Evolutionary conservation across 78 protist genomes (phyloP).

Genomic region (Guillardia theta): DNA sequence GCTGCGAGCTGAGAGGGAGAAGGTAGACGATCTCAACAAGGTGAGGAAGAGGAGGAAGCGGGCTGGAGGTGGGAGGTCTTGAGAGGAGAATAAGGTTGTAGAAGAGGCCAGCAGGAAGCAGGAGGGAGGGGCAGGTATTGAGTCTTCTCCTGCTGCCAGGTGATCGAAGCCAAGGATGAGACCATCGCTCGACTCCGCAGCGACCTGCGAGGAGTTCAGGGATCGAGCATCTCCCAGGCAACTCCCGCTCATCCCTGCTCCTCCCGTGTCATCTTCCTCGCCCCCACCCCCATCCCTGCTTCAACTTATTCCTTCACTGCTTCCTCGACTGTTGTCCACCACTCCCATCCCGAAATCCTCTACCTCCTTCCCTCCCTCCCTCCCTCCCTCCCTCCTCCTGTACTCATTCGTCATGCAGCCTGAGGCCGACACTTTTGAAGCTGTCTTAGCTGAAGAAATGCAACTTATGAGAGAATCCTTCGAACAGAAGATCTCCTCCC

Average conservation of each 20-base stretch:
- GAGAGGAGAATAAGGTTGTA: not conserved
- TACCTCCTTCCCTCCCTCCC: too few relatives aligned
- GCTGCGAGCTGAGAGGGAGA: not conserved
- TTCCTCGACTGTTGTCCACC: too few relatives aligned
- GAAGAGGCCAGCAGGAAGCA: not conserved
- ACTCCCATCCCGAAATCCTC: too few relatives aligned
- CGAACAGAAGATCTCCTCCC: not conserved
- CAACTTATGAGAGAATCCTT: not conserved
- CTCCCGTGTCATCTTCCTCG: too few relatives aligned
- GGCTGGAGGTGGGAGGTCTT: not conserved
- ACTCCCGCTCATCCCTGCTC: too few relatives aligned
- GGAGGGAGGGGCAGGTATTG: too few relatives aligned
- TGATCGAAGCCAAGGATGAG: not conserved
- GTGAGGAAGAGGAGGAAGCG: not conserved
- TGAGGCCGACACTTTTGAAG: not conserved
- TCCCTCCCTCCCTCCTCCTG: too few relatives aligned
- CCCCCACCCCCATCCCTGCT: too few relatives aligned
- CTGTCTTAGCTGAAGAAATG: not conserved
- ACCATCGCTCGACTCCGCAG: not conserved
- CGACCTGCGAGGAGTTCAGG: not conserved
- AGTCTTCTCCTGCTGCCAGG: too few relatives aligned
- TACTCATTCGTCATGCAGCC: too few relatives aligned
- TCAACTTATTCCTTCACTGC: too few relatives aligned
- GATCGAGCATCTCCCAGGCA: too few relatives aligned
- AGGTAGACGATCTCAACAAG: not conserved